Percentiles rank a stretch among this genome's conserved stretches.
Evolutionary conservation across 805 yeast genomes (phyloP).

Genomic region (Sugiyamaella marilandica): DNA sequence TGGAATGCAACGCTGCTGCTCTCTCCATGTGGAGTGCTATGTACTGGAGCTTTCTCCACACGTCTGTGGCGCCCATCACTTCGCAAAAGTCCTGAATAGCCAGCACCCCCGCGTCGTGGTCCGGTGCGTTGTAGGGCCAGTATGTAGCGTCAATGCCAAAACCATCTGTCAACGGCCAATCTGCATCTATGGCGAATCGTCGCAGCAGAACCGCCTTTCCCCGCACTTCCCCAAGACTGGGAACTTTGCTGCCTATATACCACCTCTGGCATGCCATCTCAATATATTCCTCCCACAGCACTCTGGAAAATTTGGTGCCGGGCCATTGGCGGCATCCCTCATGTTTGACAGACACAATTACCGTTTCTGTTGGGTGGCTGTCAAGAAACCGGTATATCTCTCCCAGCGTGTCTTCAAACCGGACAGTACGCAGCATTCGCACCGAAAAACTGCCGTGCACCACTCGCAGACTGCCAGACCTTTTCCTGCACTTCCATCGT

Average conservation of each 20-base stretch:
- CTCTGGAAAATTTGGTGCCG: constrained; percentile 57
- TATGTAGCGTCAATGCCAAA: constrained; percentile 64
- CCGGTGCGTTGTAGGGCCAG: constrained; percentile 63
- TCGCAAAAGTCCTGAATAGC: constrained; percentile 76
- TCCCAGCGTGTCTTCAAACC: constrained; percentile 46
- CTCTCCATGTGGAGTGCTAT: constrained; percentile 51
- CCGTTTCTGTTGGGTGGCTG: constrained; percentile 52
- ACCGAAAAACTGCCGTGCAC: constrained; percentile 77
- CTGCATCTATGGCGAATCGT: constrained; percentile 59
- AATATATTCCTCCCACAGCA: constrained; percentile 56
- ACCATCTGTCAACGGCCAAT: constrained; percentile 30
- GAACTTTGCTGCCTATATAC: constrained; percentile 55
- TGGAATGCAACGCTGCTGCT: constrained; percentile 47
- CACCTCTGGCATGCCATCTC: constrained; percentile 48
- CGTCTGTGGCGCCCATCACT: constrained; percentile 47
- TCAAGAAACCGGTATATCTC: constrained; percentile 58
- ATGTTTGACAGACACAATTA: constrained; percentile 63
- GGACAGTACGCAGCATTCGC: constrained; percentile 51
- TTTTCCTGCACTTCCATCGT: constrained; percentile 11
- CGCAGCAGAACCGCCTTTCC: constrained; percentile 66
- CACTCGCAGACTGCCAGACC: constrained; percentile 50
- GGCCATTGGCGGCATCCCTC: constrained; percentile 70
- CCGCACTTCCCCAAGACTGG: constrained; percentile 55
- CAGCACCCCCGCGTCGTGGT: constrained; percentile 57
- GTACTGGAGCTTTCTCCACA: constrained; percentile 51